Percentiles rank a stretch among this genome's conserved stretches.
phyloP scores from a whole-genome alignment of 441 rosid genomes.

The Pelargonium myrrhifolium region DNA sequence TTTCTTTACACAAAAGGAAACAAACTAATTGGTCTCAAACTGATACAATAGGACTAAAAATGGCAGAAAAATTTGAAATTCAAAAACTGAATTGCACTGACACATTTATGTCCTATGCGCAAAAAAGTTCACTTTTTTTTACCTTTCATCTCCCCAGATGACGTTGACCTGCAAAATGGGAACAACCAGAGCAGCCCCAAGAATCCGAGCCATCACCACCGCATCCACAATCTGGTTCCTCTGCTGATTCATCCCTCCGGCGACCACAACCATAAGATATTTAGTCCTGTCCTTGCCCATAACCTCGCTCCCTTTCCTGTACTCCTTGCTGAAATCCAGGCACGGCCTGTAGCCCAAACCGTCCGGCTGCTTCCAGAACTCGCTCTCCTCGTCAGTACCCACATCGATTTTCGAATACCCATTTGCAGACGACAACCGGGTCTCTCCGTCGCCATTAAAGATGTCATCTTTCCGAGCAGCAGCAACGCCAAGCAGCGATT shows the following conservation, averaged over 20 bases:
- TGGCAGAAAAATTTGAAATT: neutral
- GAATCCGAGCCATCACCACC: slow-evolving; percentile 86
- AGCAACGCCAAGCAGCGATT: slow-evolving; percentile 25
- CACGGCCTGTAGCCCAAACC: slow-evolving; percentile 87
- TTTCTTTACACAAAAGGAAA: neutral
- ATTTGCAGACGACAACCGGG: neutral
- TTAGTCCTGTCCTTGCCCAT: slow-evolving; percentile 42
- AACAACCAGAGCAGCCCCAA: slow-evolving; percentile 89
- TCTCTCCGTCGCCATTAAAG: neutral
- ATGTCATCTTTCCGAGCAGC: neutral
- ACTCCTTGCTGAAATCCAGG: slow-evolving; percentile 44
- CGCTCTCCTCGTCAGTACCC: slow-evolving; percentile 22
- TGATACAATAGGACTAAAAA: neutral
- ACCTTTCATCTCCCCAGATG: slow-evolving; percentile 98
- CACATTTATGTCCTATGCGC: no score
- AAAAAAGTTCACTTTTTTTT: no score
- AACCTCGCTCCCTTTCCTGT: slow-evolving; percentile 37
- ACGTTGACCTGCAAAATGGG: slow-evolving; percentile 88
- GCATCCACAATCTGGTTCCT: slow-evolving; percentile 98
- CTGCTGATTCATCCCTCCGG: slow-evolving; percentile 96
- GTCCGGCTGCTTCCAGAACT: slow-evolving; percentile 89
- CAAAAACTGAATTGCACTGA: neutral
- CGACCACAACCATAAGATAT: slow-evolving; percentile 76
- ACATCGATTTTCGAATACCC: slow-evolving; percentile 12
- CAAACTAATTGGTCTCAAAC: neutral